These are phyloP conservation scores for Claviceps monticola DNA, from an alignment of 2,329 filamentous ascomycete species.

Conservation along the genomic window DNA sequence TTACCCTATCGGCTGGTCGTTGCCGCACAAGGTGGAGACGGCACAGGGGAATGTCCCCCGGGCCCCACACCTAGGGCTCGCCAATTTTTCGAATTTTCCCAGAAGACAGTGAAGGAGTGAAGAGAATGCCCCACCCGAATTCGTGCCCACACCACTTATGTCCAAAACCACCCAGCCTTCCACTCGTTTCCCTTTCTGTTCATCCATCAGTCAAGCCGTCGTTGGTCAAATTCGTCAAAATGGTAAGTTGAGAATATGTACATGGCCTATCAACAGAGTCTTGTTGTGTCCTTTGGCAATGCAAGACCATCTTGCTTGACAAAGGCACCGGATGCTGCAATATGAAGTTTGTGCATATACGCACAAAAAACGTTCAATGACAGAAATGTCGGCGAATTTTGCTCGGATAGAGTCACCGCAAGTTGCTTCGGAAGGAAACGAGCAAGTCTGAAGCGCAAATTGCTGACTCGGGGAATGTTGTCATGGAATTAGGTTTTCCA, in stretches of 20 bases:
- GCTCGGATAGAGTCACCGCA: slow-evolving; percentile 64
- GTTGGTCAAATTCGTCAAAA: slow-evolving; percentile 45
- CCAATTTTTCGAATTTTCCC: slow-evolving; percentile 9
- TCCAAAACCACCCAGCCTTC: not conserved
- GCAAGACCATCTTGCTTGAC: not conserved
- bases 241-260: slow-evolving; percentile 44
- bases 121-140: slow-evolving; percentile 4
- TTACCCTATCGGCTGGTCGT: not conserved
- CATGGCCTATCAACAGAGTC: slow-evolving; percentile 18
- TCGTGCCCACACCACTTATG: slow-evolving; percentile 2
- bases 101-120: slow-evolving; percentile 9
- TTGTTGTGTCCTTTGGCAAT: not conserved
- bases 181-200: slow-evolving; percentile 14
- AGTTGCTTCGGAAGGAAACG: slow-evolving; percentile 83
- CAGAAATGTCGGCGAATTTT: slow-evolving; percentile 28
- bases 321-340: not conserved
- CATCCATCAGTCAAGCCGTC: slow-evolving; percentile 21
- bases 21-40: not conserved
- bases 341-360: not conserved
- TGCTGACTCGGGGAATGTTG: slow-evolving; percentile 79
- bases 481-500: slow-evolving; percentile 56
- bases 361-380: slow-evolving; percentile 9
- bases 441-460: slow-evolving; percentile 90
- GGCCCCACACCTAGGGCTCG: slow-evolving; percentile 21
- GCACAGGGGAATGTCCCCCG: not conserved